phyloP scores from a whole-genome alignment of 2,329 filamentous ascomycete species.

The Fusarium chlamydosporum region DNA sequence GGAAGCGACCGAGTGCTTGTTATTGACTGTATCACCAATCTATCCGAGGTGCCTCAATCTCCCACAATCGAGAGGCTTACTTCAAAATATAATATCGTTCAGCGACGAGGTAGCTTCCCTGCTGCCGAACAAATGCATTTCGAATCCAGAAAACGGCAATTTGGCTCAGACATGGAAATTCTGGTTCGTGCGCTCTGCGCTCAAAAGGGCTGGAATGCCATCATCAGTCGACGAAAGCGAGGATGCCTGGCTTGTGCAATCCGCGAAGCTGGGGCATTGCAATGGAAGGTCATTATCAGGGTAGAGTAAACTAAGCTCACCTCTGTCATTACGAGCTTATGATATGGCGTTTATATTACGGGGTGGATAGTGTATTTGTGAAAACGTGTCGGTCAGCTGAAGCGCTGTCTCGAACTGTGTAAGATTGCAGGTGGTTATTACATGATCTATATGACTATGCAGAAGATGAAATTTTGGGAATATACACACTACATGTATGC shows the following conservation, averaged over 20 bases:
- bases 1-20: slow-evolving; percentile 64
- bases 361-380: slow-evolving; percentile 18
- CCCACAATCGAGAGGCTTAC: slow-evolving; percentile 60
- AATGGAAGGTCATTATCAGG: slow-evolving; percentile 76
- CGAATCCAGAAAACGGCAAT: slow-evolving; percentile 69
- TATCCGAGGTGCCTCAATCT: slow-evolving; percentile 63
- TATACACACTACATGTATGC: slow-evolving; percentile 23
- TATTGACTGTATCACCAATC: slow-evolving; percentile 73
- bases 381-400: slow-evolving; percentile 7
- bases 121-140: slow-evolving; percentile 68
- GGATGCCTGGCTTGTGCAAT: slow-evolving; percentile 82
- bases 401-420: slow-evolving; percentile 8
- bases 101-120: slow-evolving; percentile 57
- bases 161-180: slow-evolving; percentile 76
- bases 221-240: slow-evolving; percentile 75
- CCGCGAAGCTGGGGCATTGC: slow-evolving; percentile 78
- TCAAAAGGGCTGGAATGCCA: slow-evolving; percentile 79
- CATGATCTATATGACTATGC: slow-evolving; percentile 22
- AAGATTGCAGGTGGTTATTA: slow-evolving; percentile 9
- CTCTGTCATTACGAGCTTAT: slow-evolving; percentile 10
- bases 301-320: slow-evolving; percentile 60
- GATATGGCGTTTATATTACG: slow-evolving; percentile 31
- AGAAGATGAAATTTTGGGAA: slow-evolving; percentile 16
- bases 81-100: slow-evolving; percentile 53
- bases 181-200: slow-evolving; percentile 80